phyloP scores from a whole-genome alignment of 257 asterid genomes.

The Gentiana dahurica region DNA sequence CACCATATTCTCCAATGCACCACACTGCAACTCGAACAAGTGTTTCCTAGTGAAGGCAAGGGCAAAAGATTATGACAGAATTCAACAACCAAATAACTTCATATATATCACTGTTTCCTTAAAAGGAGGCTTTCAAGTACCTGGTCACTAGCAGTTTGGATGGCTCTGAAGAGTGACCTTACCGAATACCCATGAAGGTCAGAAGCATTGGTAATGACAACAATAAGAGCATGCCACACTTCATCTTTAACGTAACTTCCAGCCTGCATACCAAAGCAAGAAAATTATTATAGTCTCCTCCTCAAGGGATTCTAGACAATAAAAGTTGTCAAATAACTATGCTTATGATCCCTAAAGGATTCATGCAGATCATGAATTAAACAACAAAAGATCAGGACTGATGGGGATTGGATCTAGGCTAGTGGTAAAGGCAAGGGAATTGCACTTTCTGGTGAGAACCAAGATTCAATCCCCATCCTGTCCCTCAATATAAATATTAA shows the following conservation, averaged over 20 bases:
- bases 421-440: too few relatives aligned
- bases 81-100: conserved; percentile 2
- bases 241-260: conserved; percentile 92
- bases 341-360: too few relatives aligned
- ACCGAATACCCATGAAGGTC: conserved; percentile 87
- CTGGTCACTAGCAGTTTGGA: conserved; percentile 69
- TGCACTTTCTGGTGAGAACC: too few relatives aligned
- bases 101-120: conserved; percentile 4
- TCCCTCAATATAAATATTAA: too few relatives aligned
- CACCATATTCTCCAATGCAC: conserved; percentile 99
- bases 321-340: too few relatives aligned
- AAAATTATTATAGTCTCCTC: conserved; percentile 5
- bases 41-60: conserved; percentile 52
- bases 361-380: too few relatives aligned
- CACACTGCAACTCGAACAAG: conserved; percentile 95
- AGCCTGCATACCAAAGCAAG: conserved; percentile 45
- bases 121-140: conserved; percentile 23
- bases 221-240: conserved; percentile 90
- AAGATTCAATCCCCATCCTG: too few relatives aligned
- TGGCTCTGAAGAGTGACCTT: conserved; percentile 69
- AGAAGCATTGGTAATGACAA: conserved; percentile 85
- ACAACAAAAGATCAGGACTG: too few relatives aligned
- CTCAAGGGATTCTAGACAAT: too few relatives aligned
- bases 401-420: too few relatives aligned
- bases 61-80: conserved; percentile 5